Percentiles rank a stretch among this genome's conserved stretches.
phyloP scores from a whole-genome alignment of 441 rosid species.

The Pelargonium fulgidum region DNA sequence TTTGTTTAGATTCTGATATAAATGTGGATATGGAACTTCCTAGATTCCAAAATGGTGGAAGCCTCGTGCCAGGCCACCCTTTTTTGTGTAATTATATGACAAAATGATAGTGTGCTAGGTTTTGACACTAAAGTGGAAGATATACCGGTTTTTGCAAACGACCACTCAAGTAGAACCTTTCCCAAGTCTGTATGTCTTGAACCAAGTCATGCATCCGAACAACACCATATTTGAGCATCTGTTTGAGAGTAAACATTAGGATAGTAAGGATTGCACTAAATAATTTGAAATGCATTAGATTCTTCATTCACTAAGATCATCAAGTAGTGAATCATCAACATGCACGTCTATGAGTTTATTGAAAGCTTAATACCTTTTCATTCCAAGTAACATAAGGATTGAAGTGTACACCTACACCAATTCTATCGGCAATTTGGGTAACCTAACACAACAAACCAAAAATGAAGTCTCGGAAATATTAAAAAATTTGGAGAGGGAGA shows the following conservation, averaged over 20 bases:
- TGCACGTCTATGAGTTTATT: slow-evolving; percentile 4
- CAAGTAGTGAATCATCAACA: not conserved
- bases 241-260: slow-evolving; percentile 21
- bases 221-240: slow-evolving; percentile 85
- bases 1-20: not conserved
- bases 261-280: not conserved
- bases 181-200: slow-evolving; percentile 56
- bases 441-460: slow-evolving; percentile 34
- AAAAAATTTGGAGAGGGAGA: slow-evolving; percentile 6
- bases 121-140: not conserved
- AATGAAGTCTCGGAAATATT: not conserved
- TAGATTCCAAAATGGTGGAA: too few relatives aligned
- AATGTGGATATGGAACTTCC: not conserved
- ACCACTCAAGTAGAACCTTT: slow-evolving; percentile 73
- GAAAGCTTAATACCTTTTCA: slow-evolving; percentile 44
- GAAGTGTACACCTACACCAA: slow-evolving; percentile 89
- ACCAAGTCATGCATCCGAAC: slow-evolving; percentile 67
- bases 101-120: not conserved
- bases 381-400: slow-evolving; percentile 81
- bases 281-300: not conserved
- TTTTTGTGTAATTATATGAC: not conserved
- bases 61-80: too few relatives aligned
- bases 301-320: not conserved
- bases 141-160: slow-evolving; percentile 80
- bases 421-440: slow-evolving; percentile 55